Evolutionary conservation across 176 grass and related monocot genomes (phyloP).

Genomic region (Oropetium thomaeum): DNA sequence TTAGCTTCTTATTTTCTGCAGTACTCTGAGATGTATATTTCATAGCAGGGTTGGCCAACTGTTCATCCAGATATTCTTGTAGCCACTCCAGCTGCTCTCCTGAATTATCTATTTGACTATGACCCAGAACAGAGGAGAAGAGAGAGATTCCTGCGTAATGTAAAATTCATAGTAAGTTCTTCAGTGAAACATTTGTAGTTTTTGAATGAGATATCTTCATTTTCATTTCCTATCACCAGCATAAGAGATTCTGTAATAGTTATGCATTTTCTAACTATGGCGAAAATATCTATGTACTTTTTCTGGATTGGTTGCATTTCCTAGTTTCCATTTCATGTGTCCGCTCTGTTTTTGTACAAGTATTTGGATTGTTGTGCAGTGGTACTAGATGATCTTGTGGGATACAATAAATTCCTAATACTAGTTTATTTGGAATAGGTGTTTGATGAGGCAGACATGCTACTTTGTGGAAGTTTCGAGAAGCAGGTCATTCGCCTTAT

Average conservation of each 20-base stretch:
- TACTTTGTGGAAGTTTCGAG: conserved; percentile 96
- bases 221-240: neutral
- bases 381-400: conserved; percentile 13
- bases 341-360: neutral
- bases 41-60: conserved; percentile 74
- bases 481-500: conserved; percentile 88
- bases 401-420: conserved; percentile 6
- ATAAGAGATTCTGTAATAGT: neutral
- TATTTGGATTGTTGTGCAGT: neutral
- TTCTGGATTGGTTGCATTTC: conserved; percentile 10
- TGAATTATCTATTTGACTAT: conserved; percentile 91
- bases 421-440: conserved; percentile 55
- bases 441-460: conserved; percentile 99
- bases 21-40: conserved; percentile 20
- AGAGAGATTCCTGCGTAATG: conserved; percentile 57
- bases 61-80: conserved; percentile 82
- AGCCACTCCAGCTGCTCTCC: conserved; percentile 85
- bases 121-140: conserved; percentile 75
- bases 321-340: neutral
- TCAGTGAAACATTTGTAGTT: neutral
- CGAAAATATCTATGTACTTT: neutral
- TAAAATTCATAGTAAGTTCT: conserved; percentile 83
- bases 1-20: conserved; percentile 12
- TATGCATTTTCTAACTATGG: conserved; percentile 3
- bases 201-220: neutral